A percentile compares a stretch with the other conserved stretches of the same genome.
Evolutionary conservation across 495 filamentous ascomycete species (phyloP).

Genomic region (Penicillium parvum): DNA sequence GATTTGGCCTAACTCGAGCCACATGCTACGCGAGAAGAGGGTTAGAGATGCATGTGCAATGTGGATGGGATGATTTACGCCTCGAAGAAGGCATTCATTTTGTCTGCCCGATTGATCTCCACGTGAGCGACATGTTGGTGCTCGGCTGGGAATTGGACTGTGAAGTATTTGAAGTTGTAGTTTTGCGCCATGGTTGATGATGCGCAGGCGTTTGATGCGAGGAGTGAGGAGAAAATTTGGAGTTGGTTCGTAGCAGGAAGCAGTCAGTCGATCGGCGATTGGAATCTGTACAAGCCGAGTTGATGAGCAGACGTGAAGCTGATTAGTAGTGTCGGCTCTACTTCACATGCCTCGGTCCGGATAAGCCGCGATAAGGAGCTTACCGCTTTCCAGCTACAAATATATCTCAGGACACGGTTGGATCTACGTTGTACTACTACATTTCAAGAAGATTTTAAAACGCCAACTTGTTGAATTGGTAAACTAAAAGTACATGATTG

Average conservation of each 20-base stretch:
- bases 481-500: too few relatives aligned
- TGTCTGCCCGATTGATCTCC: slow-evolving; percentile 84
- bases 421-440: not conserved
- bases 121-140: slow-evolving; percentile 77
- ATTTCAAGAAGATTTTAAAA: not conserved
- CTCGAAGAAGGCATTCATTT: slow-evolving; percentile 87
- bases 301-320: too few relatives aligned
- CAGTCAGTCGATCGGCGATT: not conserved
- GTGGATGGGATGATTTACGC: slow-evolving; percentile 36
- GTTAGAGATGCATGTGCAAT: slow-evolving; percentile 2
- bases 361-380: slow-evolving; percentile 10
- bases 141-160: slow-evolving; percentile 62
- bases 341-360: slow-evolving; percentile 17
- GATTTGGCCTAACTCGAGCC: slow-evolving; percentile 70
- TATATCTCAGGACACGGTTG: too few relatives aligned
- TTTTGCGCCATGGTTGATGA: slow-evolving; percentile 21
- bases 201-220: not conserved
- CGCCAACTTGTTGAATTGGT: too few relatives aligned
- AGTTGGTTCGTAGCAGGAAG: not conserved
- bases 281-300: too few relatives aligned
- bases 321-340: not conserved
- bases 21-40: slow-evolving; percentile 57
- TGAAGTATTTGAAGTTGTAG: slow-evolving; percentile 65
- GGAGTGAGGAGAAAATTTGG: not conserved
- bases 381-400: not conserved